phyloP scores from a whole-genome alignment of 1,284 basidiomycete genomes.

The Ustilago vetiveriae region DNA sequence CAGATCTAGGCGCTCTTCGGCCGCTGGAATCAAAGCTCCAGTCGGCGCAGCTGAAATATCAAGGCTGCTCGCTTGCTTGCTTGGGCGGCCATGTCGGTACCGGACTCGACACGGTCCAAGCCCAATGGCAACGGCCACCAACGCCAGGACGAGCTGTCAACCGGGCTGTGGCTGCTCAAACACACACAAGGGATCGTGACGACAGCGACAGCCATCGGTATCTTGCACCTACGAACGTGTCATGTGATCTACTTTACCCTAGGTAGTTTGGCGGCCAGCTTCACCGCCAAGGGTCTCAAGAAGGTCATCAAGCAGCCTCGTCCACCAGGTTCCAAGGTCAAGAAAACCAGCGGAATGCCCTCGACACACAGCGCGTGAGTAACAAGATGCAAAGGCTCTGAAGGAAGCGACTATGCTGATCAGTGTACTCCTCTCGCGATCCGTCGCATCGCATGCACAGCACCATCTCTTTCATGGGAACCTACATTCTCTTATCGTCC shows the following conservation, averaged over 20 bases:
- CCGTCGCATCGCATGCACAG: conserved; percentile 11
- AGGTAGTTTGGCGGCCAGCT: conserved; percentile 42
- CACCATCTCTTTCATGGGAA: conserved; percentile 54
- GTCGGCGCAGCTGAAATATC: too few species aligned
- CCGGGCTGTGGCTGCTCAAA: conserved; percentile 45
- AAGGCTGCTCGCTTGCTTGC: neutral
- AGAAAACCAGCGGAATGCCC: conserved; percentile 52
- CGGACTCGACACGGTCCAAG: neutral
- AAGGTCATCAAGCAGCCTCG: conserved; percentile 54
- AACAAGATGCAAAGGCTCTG: too few species aligned
- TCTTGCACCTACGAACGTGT: conserved; percentile 42
- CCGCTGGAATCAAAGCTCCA: too few species aligned
- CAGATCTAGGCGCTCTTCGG: too few species aligned
- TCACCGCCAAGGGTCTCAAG: conserved; percentile 50
- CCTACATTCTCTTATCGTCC: conserved; percentile 39
- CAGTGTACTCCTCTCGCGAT: too few species aligned
- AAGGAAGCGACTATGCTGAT: too few species aligned
- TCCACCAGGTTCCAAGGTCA: conserved; percentile 41
- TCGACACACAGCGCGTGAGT: conserved; percentile 53
- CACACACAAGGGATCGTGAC: conserved; percentile 52
- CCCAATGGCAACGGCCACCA: neutral
- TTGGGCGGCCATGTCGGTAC: conserved; percentile 6
- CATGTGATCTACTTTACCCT: conserved; percentile 44
- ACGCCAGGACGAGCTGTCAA: conserved; percentile 22
- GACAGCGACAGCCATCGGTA: conserved; percentile 43